Evolutionary conservation across 176 grass and related monocot species (phyloP).

Genomic region (Carex kokanica): DNA sequence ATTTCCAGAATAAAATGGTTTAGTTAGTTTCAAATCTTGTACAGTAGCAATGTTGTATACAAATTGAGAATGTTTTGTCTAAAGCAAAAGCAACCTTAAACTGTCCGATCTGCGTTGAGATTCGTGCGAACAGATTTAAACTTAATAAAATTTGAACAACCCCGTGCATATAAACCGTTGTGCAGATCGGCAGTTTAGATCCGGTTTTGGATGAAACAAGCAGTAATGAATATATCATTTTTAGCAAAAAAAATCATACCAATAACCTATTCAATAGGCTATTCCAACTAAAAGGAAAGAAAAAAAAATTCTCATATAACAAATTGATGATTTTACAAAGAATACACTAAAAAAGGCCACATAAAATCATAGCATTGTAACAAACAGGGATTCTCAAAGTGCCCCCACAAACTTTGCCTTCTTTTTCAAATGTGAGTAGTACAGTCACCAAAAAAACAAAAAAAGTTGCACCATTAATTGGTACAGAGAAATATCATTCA

Average conservation of each 20-base stretch:
- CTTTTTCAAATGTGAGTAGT: neutral
- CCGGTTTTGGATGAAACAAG: neutral
- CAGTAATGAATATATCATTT: neutral
- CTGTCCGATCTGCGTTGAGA: too few species aligned
- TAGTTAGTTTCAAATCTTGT: too few species aligned
- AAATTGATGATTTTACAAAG: constrained; percentile 1
- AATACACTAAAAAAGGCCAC: neutral
- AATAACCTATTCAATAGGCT: neutral
- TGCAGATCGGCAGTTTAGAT: too few species aligned
- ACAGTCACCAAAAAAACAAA: neutral
- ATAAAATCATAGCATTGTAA: neutral
- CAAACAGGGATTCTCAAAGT: neutral
- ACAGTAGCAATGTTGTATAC: too few species aligned
- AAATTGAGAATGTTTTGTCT: too few species aligned
- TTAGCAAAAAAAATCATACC: neutral
- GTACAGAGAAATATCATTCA: neutral
- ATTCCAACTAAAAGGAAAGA: too few species aligned
- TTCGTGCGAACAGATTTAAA: too few species aligned
- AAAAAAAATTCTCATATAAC: neutral
- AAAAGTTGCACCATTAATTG: neutral
- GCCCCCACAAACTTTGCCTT: constrained; percentile 20
- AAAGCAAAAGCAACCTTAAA: too few species aligned
- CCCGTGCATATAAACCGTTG: too few species aligned
- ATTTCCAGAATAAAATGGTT: too few species aligned
- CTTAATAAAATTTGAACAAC: too few species aligned